A percentile compares a stretch with the other conserved stretches of the same genome.
phyloP scores from a whole-genome alignment of 345 rosid genomes.

The Lumnitzera racemosa region DNA sequence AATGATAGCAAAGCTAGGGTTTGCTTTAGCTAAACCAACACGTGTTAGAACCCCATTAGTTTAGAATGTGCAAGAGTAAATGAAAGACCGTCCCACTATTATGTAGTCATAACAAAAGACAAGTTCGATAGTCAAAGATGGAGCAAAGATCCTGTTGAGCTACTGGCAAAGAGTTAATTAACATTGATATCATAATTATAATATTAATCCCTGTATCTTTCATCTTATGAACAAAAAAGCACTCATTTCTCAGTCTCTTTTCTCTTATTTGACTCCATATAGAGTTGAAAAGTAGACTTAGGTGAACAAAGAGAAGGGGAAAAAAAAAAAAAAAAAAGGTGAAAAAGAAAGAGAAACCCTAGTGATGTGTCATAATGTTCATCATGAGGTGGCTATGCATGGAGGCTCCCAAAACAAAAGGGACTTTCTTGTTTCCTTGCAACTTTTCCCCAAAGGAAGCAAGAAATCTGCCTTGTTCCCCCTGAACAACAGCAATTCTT shows the following conservation, averaged over 20 bases:
- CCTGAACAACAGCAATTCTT: slow-evolving; percentile 14
- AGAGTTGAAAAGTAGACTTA: background rate
- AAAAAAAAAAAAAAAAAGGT: too few species aligned
- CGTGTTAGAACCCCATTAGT: too few species aligned
- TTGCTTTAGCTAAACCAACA: too few species aligned
- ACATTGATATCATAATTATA: background rate
- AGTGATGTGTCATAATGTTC: background rate
- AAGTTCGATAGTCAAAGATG: too few species aligned
- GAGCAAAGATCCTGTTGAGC: too few species aligned
- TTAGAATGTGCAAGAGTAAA: too few species aligned
- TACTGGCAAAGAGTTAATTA: too few species aligned
- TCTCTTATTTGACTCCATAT: slow-evolving; percentile 32
- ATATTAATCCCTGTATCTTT: slow-evolving; percentile 1
- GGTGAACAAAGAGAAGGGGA: background rate
- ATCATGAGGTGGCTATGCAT: slow-evolving; percentile 80
- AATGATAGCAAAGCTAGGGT: too few species aligned
- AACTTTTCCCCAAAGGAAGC: slow-evolving; percentile 37
- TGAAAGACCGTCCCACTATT: too few species aligned
- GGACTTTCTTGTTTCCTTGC: slow-evolving; percentile 72
- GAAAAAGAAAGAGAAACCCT: too few species aligned
- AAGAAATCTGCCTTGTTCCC: slow-evolving; percentile 23
- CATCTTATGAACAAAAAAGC: slow-evolving; percentile 17
- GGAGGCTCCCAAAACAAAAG: slow-evolving; percentile 45
- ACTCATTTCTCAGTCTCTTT: slow-evolving; percentile 11
- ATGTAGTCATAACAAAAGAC: too few species aligned